Base-by-base conservation (phyloP, 108 stramenopile genomes). In the Seminavis robusta region DNA sequence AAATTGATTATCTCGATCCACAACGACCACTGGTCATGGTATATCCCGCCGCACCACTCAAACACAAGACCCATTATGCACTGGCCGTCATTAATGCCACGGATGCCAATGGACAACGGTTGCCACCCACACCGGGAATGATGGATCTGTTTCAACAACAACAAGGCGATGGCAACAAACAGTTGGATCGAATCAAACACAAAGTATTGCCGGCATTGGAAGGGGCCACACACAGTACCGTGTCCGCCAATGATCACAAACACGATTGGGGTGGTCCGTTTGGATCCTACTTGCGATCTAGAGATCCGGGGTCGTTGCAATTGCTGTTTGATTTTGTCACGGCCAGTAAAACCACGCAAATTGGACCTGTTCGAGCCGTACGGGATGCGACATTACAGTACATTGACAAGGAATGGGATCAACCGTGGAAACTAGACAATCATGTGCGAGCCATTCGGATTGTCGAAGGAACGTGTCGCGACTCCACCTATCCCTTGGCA, bases 1-100 rank as follows among this genome's bases (percentile, higher is more conserved):
- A 86, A 41, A 68, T 88, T 21, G 84, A 88, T 61, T 76, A 77
- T 33, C 16, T 81, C 28, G 86, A 92, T 53, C 52, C 71, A 10
- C 26, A 68, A 6, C 33, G 48, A 9, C 85, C 89, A 8, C 25
- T 80, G 31, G 71, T 83, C 13, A 48, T 83, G 52, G 51, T 91
- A 7, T 73, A 80, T 45, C 83, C 89, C 2, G 83, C 89, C 11
- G 29, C 52, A 40, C 77, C 85, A 3, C 33, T 87, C 27, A 26
- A 65, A 7, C 85, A 87, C 61, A 72, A 68, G 23, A 72, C 62
- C 16, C 76, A 76, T 31, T 87, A 91, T 66, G 83, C 84, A 16
- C 66, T 91, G 25, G 81, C 71, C 9, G 71, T 91, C 15, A 16
- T 65, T 4, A 59, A 65, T 48, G 83, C 80, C 3, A 60, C 51